phyloP scores from a whole-genome alignment of 768 basidiomycete genomes.

The Boletus pseudopeckii region DNA sequence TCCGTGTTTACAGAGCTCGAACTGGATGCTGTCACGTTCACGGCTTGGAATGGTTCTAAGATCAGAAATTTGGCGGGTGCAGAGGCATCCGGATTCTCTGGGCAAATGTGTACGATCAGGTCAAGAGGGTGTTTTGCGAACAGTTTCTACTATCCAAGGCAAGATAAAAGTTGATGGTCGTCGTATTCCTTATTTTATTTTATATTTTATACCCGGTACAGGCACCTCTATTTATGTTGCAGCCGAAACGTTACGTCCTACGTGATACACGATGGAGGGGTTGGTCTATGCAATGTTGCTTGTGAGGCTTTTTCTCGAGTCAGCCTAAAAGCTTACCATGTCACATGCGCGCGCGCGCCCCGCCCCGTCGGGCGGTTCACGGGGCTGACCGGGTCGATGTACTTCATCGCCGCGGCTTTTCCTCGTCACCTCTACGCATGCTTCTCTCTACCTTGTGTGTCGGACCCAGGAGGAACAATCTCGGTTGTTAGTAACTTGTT shows the following conservation, averaged over 20 bases:
- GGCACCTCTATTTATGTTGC: background rate
- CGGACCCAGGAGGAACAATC: no score
- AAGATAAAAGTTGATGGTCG: background rate
- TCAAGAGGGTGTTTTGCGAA: background rate
- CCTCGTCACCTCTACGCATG: background rate
- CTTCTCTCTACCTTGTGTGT: no score
- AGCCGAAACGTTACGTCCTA: background rate
- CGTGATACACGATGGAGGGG: background rate
- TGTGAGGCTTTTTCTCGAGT: background rate
- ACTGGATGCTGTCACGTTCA: no score
- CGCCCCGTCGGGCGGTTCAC: background rate
- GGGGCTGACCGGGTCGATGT: background rate
- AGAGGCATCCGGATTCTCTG: background rate
- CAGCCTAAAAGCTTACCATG: no score
- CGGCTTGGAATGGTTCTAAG: no score
- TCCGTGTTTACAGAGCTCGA: background rate
- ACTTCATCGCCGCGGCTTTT: background rate
- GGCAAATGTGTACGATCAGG: background rate
- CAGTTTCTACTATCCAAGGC: background rate
- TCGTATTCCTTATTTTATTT: background rate
- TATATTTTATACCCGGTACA: background rate
- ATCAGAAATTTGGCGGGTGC: background rate
- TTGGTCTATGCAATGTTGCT: background rate
- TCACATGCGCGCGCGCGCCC: no score
- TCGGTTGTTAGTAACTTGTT: no score